These are phyloP conservation scores for Trapa incisa DNA, from an alignment of 345 rosid species.

Conservation along the genomic window DNA sequence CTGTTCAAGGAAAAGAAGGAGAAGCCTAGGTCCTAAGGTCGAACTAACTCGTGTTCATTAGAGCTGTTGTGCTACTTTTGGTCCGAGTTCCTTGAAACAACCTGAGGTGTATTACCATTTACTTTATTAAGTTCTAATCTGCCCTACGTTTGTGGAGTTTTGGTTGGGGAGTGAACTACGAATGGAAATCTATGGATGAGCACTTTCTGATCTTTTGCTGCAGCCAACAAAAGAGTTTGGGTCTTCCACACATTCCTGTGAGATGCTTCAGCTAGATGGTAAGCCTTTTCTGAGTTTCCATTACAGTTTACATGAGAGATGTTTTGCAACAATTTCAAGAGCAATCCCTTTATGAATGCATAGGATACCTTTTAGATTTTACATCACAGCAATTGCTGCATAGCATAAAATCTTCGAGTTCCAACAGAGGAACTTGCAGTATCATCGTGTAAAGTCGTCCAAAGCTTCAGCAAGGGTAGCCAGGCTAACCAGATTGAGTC, in stretches of 20 bases:
- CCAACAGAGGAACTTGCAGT: neutral
- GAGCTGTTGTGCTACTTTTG: slow-evolving; percentile 6
- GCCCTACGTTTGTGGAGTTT: neutral
- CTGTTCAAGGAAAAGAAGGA: slow-evolving; percentile 81
- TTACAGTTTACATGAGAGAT: neutral
- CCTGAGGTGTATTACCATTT: neutral
- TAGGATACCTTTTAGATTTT: neutral
- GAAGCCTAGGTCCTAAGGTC: slow-evolving; percentile 61
- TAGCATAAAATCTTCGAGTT: neutral
- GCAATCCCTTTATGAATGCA: neutral
- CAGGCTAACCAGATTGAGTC: neutral
- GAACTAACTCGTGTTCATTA: neutral
- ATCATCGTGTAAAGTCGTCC: no score
- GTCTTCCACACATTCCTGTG: no score
- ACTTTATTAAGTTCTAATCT: neutral
- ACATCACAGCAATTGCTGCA: neutral
- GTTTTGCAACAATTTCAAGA: neutral
- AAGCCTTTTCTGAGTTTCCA: neutral
- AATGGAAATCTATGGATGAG: no score
- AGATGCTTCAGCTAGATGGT: no score
- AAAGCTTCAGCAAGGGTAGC: neutral
- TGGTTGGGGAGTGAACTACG: neutral
- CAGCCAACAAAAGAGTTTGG: no score
- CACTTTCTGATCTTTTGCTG: no score
- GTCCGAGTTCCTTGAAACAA: slow-evolving; percentile 13